phyloP scores from a whole-genome alignment of 306 rosid genomes.

The Gynostemma pentaphyllum region DNA sequence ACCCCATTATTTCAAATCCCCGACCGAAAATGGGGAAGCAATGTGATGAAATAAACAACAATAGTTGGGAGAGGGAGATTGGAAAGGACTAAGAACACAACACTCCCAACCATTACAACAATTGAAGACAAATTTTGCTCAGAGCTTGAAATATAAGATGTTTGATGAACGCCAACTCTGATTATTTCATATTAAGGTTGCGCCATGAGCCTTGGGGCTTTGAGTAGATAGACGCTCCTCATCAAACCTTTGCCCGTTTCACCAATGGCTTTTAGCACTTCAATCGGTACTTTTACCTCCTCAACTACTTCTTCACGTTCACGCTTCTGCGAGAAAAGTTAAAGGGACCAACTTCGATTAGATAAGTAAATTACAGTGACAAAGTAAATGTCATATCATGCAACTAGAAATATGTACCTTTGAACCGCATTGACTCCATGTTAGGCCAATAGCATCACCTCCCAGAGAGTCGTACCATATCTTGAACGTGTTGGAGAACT shows the following conservation, averaged over 20 bases:
- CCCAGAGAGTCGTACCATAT: conserved; percentile 91
- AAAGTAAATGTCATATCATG: not conserved
- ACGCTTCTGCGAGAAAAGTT: conserved; percentile 49
- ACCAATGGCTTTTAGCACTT: conserved; percentile 47
- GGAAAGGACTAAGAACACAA: not conserved
- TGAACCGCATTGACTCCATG: conserved; percentile 48
- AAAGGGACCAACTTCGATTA: not conserved
- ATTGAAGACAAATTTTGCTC: not conserved
- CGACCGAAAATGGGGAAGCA: not conserved
- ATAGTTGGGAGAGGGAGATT: not conserved
- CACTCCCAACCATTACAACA: too few species aligned
- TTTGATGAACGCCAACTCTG: too few species aligned
- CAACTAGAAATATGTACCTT: conserved; percentile 38
- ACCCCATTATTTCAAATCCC: too few species aligned
- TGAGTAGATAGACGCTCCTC: conserved; percentile 52
- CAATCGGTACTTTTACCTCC: conserved; percentile 36
- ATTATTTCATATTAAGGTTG: not conserved
- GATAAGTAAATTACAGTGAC: not conserved
- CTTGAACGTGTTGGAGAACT: conserved; percentile 47
- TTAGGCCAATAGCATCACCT: conserved; percentile 86
- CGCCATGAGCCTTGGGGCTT: conserved; percentile 37
- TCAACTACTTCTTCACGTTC: conserved; percentile 36
- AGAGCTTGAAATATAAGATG: too few species aligned
- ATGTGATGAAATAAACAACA: not conserved
- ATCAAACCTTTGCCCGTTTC: conserved; percentile 77